These are phyloP conservation scores for Corynespora cassiicola DNA, from an alignment of 2,329 filamentous ascomycete genomes.

Conservation along the genomic window DNA sequence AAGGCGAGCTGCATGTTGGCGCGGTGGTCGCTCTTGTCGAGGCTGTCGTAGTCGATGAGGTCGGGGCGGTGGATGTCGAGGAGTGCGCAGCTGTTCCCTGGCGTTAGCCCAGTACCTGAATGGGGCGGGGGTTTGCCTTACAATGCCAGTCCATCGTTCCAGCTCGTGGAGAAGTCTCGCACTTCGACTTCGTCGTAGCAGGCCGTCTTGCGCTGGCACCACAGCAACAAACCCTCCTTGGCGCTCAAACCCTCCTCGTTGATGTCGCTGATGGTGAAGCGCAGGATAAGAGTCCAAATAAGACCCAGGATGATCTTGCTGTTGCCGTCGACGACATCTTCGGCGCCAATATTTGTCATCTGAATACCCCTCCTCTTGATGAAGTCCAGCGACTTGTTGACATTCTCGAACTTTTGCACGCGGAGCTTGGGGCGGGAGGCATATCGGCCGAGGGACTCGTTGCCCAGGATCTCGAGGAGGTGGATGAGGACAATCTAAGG, in stretches of 20 bases:
- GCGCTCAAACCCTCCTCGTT: constrained; percentile 97
- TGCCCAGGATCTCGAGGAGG: constrained; percentile 92
- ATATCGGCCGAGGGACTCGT: constrained; percentile 94
- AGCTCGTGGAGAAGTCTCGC: constrained; percentile 91
- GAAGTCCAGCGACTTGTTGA: constrained; percentile 92
- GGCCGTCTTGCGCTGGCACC: constrained; percentile 98
- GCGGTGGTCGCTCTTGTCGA: constrained; percentile 92
- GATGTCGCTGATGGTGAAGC: constrained; percentile 99
- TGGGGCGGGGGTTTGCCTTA: constrained; percentile 29
- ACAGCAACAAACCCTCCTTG: constrained; percentile 91
- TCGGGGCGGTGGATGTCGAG: constrained; percentile 97
- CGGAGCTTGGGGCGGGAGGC: constrained; percentile 94
- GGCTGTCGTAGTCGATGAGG: constrained; percentile 91
- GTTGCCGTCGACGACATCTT: constrained; percentile 98
- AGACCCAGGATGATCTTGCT: constrained; percentile 95
- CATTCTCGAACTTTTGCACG: constrained; percentile 97
- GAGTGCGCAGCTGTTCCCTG: constrained; percentile 72
- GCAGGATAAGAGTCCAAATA: constrained; percentile 97
- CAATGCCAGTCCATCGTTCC: constrained; percentile 97
- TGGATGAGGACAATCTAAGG: too few relatives aligned
- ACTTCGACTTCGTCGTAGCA: constrained; percentile 98
- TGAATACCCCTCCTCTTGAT: constrained; percentile 91
- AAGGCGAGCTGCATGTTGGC: constrained; percentile 99
- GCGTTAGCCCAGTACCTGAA: constrained; percentile 11
- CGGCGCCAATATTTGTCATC: constrained; percentile 97